phyloP scores from a whole-genome alignment of 2,329 filamentous ascomycete genomes.

The Aspergillus pseudoterreus region DNA sequence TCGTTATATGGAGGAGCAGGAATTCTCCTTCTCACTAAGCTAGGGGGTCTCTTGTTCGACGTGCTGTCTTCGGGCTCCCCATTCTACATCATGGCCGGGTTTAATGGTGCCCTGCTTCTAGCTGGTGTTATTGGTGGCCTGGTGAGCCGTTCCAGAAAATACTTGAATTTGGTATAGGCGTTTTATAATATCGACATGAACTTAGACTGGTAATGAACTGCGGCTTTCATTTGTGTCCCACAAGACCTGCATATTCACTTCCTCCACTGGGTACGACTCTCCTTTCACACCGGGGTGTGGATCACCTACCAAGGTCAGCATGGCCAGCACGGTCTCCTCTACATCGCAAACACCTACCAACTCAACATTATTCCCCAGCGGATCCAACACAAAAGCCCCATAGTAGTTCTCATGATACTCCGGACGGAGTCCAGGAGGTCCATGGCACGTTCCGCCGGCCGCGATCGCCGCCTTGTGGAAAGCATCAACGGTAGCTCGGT shows the following conservation, averaged over 20 bases:
- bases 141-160: conserved; percentile 11
- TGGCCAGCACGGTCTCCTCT: not conserved
- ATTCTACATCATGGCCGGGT: conserved; percentile 90
- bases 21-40: conserved; percentile 85
- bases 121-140: conserved; percentile 28
- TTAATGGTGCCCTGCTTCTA: conserved; percentile 69
- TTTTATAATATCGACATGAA: not conserved
- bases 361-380: conserved; percentile 53
- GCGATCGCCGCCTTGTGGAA: conserved; percentile 45
- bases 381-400: conserved; percentile 50
- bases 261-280: not conserved
- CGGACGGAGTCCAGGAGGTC: conserved; percentile 44
- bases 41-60: conserved; percentile 86
- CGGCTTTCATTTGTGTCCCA: not conserved
- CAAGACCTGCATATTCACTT: not conserved
- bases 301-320: not conserved
- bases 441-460: conserved; percentile 48
- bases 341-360: conserved; percentile 16
- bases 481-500: conserved; percentile 41
- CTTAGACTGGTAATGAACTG: not conserved
- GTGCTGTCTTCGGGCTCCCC: conserved; percentile 68
- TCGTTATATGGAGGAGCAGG: conserved; percentile 85
- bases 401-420: conserved; percentile 50
- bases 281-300: not conserved
- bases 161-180: not conserved